phyloP scores from a whole-genome alignment of 805 yeast species.

The Lipomyces starkeyi region DNA sequence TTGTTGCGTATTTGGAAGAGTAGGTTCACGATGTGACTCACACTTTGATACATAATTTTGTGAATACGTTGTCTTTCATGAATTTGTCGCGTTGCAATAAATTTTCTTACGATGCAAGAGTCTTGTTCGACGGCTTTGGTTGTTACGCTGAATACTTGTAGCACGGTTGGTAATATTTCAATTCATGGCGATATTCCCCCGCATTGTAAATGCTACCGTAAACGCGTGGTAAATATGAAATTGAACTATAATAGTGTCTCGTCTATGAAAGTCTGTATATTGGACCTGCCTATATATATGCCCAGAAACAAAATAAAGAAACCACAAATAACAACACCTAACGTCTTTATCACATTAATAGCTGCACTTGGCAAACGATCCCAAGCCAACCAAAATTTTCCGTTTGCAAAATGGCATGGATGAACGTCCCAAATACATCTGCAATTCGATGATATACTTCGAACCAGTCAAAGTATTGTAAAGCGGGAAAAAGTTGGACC shows the following conservation, averaged over 20 bases:
- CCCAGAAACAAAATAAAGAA: neutral
- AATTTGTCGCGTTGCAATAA: too few species aligned
- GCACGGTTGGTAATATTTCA: too few species aligned
- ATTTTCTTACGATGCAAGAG: too few species aligned
- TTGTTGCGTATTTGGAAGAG: slow-evolving; percentile 72
- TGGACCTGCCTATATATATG: slow-evolving; percentile 4
- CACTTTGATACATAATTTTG: neutral
- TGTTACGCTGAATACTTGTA: too few species aligned
- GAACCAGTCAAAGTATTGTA: neutral
- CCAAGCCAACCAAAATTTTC: neutral
- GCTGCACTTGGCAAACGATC: neutral
- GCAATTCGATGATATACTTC: neutral
- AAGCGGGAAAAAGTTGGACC: neutral
- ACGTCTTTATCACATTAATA: neutral
- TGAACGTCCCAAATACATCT: neutral
- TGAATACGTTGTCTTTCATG: neutral
- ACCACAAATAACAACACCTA: neutral
- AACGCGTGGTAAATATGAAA: too few species aligned
- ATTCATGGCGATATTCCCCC: too few species aligned
- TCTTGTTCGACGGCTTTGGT: too few species aligned
- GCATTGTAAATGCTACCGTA: too few species aligned
- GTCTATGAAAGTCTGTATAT: neutral
- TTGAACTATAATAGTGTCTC: neutral
- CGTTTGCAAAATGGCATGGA: neutral
- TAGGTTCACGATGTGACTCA: neutral